phyloP scores from a whole-genome alignment of 306 rosid genomes.

The Canavalia ensiformis region DNA sequence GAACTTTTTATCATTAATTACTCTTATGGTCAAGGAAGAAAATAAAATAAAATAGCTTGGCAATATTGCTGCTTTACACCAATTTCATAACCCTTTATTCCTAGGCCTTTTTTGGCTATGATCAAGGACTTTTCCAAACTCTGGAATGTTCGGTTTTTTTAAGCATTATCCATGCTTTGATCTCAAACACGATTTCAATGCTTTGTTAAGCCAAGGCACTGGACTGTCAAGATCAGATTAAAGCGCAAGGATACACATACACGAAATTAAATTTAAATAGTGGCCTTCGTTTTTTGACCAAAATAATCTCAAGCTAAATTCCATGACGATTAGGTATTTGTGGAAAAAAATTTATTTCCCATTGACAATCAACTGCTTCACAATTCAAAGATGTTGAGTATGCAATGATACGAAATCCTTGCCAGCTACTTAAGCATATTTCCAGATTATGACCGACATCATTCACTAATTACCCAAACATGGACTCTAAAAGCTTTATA shows the following conservation, averaged over 20 bases:
- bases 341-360: constrained; percentile 33
- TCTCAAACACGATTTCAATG: constrained; percentile 12
- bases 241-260: not conserved
- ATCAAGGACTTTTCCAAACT: constrained; percentile 3
- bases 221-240: constrained; percentile 20
- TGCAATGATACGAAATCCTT: constrained; percentile 12
- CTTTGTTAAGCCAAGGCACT: constrained; percentile 29
- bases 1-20: not conserved
- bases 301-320: not conserved
- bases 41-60: not conserved
- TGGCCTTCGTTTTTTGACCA: constrained; percentile 6
- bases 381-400: constrained; percentile 29
- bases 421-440: constrained; percentile 18
- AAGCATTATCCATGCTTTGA: not conserved
- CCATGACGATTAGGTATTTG: not conserved
- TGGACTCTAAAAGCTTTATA: not conserved
- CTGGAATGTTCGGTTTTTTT: not conserved
- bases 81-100: not conserved
- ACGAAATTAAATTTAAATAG: not conserved
- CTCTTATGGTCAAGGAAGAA: not conserved
- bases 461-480: not conserved
- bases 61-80: not conserved
- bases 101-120: not conserved
- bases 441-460: not conserved
- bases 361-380: constrained; percentile 8